Evolutionary conservation across 1,284 basidiomycete species (phyloP).

Genomic region (Tilletia caries): DNA sequence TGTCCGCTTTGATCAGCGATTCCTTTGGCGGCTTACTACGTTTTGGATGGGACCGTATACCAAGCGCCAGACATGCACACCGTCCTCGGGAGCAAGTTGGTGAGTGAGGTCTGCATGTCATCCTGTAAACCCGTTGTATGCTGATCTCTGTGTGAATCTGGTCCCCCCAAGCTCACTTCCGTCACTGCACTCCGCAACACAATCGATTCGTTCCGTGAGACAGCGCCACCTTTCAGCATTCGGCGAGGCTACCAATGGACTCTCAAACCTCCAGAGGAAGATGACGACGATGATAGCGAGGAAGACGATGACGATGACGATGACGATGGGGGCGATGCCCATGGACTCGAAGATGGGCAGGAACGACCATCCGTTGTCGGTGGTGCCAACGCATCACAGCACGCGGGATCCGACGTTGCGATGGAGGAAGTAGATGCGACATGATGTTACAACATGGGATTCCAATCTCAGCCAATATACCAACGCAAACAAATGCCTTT

Average conservation of each 20-base stretch:
- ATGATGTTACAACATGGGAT: not conserved
- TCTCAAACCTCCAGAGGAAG: slow-evolving; percentile 29
- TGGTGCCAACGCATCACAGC: too few relatives aligned
- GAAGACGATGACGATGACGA: slow-evolving; percentile 14
- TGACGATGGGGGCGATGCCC: slow-evolving; percentile 14
- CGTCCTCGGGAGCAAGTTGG: slow-evolving; percentile 36
- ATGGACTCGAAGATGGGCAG: slow-evolving; percentile 10
- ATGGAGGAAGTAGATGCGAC: slow-evolving; percentile 12
- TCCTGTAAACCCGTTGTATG: not conserved
- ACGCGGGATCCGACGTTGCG: not conserved
- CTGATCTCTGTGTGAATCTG: not conserved
- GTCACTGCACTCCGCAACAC: slow-evolving; percentile 31
- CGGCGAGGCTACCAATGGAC: slow-evolving; percentile 42
- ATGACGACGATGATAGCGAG: slow-evolving; percentile 15
- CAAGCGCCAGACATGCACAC: slow-evolving; percentile 48
- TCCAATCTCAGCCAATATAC: not conserved
- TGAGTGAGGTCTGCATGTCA: slow-evolving; percentile 16
- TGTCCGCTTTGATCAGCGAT: slow-evolving; percentile 18
- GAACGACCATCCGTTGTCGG: not conserved
- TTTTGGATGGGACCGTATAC: slow-evolving; percentile 44
- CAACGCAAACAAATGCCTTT: not conserved
- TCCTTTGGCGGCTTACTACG: slow-evolving; percentile 41
- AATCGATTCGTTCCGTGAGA: slow-evolving; percentile 27
- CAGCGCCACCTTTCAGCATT: slow-evolving; percentile 34
- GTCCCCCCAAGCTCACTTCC: slow-evolving; percentile 33